phyloP scores from a whole-genome alignment of 345 rosid species.

The Sapria himalayana region DNA sequence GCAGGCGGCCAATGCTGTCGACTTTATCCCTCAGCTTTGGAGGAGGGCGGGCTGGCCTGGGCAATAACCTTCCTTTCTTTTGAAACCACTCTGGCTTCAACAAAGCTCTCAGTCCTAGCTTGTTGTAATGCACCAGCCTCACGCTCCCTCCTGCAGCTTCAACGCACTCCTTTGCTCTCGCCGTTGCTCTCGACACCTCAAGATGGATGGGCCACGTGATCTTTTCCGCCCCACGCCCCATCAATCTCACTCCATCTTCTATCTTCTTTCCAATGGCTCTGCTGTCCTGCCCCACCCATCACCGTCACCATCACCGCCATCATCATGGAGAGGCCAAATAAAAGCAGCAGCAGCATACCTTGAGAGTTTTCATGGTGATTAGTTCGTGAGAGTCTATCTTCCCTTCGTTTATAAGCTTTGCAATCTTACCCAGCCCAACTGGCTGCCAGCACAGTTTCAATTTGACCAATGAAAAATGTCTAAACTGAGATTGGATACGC shows the following conservation, averaged over 20 bases:
- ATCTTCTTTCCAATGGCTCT: constrained; percentile 84
- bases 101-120: constrained; percentile 67
- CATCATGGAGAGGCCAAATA: neutral
- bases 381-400: constrained; percentile 90
- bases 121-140: constrained; percentile 77
- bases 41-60: constrained; percentile 85
- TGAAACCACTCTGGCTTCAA: constrained; percentile 88
- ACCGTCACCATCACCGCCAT: no score
- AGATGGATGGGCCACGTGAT: constrained; percentile 92
- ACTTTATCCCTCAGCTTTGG: constrained; percentile 74
- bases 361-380: constrained; percentile 92
- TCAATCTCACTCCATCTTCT: constrained; percentile 80
- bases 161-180: constrained; percentile 70
- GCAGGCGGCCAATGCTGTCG: constrained; percentile 85
- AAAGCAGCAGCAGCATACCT: constrained; percentile 18
- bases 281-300: constrained; percentile 28
- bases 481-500: neutral
- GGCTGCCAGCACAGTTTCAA: constrained; percentile 31
- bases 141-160: constrained; percentile 89
- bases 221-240: constrained; percentile 82
- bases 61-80: constrained; percentile 84
- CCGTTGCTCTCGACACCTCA: constrained; percentile 86
- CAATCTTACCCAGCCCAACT: constrained; percentile 82
- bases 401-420: constrained; percentile 72
- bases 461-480: neutral